These are phyloP conservation scores for Phyllostachys edulis DNA, from an alignment of 176 grass and related monocot species.

Conservation along the genomic window DNA sequence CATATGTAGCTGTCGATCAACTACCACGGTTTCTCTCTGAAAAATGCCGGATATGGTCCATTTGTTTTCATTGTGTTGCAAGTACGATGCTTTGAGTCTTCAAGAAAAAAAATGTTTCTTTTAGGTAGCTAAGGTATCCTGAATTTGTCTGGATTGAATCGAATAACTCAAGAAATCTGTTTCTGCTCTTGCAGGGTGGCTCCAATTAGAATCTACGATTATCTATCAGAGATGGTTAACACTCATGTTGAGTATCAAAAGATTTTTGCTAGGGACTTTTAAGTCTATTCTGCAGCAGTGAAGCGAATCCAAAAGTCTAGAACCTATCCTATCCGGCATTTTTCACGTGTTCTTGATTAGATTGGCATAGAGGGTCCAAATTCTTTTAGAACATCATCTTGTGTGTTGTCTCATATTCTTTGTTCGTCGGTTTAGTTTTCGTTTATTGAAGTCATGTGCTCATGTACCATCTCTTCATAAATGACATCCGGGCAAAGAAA, in stretches of 20 bases:
- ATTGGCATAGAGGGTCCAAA: background rate
- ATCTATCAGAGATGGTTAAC: conserved; percentile 30
- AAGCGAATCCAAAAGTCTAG: background rate
- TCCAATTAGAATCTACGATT: conserved; percentile 46
- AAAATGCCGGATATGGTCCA: conserved; percentile 19
- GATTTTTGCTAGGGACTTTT: conserved; percentile 24
- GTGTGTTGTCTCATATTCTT: background rate
- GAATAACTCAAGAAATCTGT: conserved; percentile 27
- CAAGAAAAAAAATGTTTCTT: background rate
- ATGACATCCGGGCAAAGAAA: conserved; percentile 14
- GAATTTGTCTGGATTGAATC: conserved; percentile 10
- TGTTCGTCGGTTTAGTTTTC: conserved; percentile 18
- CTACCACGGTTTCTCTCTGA: background rate
- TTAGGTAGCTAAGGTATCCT: background rate
- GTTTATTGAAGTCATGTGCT: background rate
- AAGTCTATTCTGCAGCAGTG: conserved; percentile 3
- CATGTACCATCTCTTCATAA: background rate
- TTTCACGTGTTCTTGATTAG: background rate
- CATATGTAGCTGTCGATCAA: background rate
- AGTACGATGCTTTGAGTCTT: background rate
- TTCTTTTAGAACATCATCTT: background rate
- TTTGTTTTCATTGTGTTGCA: background rate
- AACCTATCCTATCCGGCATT: background rate
- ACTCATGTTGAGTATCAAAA: conserved; percentile 26
- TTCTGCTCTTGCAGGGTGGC: conserved; percentile 50